These are phyloP conservation scores for Populus nigra DNA, from an alignment of 345 rosid genomes.

Conservation along the genomic window DNA sequence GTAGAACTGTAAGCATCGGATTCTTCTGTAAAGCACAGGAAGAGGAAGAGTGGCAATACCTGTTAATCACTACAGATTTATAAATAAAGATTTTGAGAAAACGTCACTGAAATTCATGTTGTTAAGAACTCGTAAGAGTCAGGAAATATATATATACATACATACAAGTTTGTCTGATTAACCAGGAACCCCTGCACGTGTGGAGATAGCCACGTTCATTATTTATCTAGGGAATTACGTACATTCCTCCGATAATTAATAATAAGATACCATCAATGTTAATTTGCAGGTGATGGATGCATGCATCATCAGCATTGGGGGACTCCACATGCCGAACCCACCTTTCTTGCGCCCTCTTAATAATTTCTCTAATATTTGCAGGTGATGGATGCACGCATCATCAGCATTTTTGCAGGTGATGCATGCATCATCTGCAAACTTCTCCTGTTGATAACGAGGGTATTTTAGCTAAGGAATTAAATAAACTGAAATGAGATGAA, in stretches of 20 bases:
- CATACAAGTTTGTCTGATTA: background rate
- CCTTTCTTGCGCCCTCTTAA: background rate
- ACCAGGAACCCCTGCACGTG: slow-evolving; percentile 19
- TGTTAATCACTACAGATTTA: background rate
- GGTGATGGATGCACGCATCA: no score
- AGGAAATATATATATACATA: background rate
- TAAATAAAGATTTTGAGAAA: background rate
- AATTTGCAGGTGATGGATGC: background rate
- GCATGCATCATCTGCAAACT: no score
- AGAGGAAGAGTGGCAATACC: background rate
- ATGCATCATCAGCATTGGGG: background rate
- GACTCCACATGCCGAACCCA: slow-evolving; percentile 1
- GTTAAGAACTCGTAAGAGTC: background rate
- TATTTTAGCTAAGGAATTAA: no score
- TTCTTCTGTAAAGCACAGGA: slow-evolving; percentile 19
- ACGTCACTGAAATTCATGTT: background rate
- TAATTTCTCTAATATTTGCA: background rate
- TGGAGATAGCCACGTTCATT: slow-evolving; percentile 17
- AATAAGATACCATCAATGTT: background rate
- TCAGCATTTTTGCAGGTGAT: no score
- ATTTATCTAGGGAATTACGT: background rate
- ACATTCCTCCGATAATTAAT: background rate
- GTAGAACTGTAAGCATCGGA: slow-evolving; percentile 30
- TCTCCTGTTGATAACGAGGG: no score
- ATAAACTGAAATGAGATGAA: no score